Conservation (phyloP, 495 filamentous ascomycete species). For the Lichina pygmaea region DNA sequence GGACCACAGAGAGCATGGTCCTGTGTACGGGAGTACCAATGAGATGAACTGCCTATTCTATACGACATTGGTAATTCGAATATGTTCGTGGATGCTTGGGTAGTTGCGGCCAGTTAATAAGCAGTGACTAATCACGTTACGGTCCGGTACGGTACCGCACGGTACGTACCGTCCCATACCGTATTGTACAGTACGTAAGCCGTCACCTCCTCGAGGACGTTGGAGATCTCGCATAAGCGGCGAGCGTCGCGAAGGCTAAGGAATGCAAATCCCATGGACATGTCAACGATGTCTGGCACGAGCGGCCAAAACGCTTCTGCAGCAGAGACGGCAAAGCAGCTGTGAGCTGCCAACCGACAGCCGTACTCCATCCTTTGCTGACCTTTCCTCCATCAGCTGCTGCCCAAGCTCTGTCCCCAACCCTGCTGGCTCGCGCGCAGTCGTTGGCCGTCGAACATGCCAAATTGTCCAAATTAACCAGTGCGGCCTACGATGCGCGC, state of each 20-base stretch:
- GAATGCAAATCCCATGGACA: background rate
- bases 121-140: no score
- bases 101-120: no score
- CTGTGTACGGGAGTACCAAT: no score
- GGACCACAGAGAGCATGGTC: no score
- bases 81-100: no score
- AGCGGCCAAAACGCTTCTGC: background rate
- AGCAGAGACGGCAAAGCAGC: background rate
- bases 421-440: constrained; percentile 36
- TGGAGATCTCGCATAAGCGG: no score
- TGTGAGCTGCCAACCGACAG: background rate
- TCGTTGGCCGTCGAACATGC: constrained; percentile 38
- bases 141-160: no score
- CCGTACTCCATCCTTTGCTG: background rate
- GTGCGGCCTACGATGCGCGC: constrained; percentile 38
- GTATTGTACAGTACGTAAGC: no score
- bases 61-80: no score
- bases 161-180: no score
- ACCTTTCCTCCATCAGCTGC: background rate
- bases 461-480: constrained; percentile 26
- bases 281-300: background rate
- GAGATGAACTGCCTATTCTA: no score
- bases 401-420: constrained; percentile 19
- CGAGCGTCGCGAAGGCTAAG: background rate
- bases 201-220: no score